phyloP scores from a whole-genome alignment of 371 early-diverging fungal species.

The Mortierella sp. region DNA sequence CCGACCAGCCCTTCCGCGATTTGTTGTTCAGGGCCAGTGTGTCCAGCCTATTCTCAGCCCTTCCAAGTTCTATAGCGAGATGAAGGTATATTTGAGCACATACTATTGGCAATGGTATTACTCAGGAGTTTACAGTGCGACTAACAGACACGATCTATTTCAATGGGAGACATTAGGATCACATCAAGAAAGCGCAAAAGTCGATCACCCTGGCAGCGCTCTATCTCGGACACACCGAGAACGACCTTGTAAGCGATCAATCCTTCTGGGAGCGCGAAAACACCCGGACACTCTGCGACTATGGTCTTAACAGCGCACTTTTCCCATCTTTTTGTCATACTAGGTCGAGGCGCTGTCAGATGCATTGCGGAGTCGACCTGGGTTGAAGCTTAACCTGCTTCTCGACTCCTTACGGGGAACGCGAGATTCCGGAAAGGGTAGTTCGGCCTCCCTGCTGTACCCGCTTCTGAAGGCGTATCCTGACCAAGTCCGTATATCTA shows the following conservation, averaged over 20 bases:
- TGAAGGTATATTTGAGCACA: conserved; percentile 60
- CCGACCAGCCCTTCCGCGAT: conserved; percentile 47
- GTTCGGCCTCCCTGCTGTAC: conserved; percentile 78
- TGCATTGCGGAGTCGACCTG: conserved; percentile 67
- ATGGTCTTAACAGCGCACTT: neutral
- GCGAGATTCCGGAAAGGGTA: conserved; percentile 70
- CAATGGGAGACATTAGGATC: conserved; percentile 55
- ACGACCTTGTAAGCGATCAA: conserved; percentile 73
- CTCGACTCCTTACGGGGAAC: conserved; percentile 93
- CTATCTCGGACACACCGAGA: conserved; percentile 89
- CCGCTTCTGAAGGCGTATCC: conserved; percentile 80
- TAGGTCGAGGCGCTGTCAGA: conserved; percentile 71
- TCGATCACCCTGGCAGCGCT: conserved; percentile 89
- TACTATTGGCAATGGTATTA: neutral
- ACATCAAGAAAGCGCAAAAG: conserved; percentile 76
- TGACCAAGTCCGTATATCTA: conserved; percentile 73
- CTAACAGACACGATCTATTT: neutral
- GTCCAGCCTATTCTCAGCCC: conserved; percentile 63
- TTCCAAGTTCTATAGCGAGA: conserved; percentile 62
- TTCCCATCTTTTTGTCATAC: neutral
- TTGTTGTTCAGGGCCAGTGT: conserved; percentile 58
- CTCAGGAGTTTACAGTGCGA: neutral
- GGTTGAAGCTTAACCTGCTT: conserved; percentile 78
- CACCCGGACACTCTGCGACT: neutral
- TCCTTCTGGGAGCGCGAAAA: too few species aligned